phyloP scores from a whole-genome alignment of 768 basidiomycete species.

The Suillus placidus region DNA sequence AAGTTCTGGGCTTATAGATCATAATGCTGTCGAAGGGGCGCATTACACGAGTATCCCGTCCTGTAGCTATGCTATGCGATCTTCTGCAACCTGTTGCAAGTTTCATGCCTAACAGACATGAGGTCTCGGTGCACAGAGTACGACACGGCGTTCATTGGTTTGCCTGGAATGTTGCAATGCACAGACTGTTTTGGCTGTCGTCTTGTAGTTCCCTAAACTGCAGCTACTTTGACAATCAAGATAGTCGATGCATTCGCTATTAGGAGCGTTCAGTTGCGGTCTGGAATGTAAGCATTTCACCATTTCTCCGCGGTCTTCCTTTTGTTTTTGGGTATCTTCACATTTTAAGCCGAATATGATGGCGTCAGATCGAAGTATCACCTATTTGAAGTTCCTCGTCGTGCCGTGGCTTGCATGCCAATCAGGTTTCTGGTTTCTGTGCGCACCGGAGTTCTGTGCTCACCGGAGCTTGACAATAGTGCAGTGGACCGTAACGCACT shows the following conservation, averaged over 20 bases:
- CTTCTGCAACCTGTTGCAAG: background rate
- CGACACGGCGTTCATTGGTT: conserved; percentile 5
- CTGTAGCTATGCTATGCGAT: background rate
- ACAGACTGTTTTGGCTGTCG: background rate
- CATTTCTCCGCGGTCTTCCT: conserved; percentile 4
- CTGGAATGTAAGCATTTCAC: background rate
- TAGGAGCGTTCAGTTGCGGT: background rate
- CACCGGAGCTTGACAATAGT: background rate
- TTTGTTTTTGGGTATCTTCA: background rate
- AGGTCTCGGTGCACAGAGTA: conserved; percentile 6
- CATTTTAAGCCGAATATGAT: background rate
- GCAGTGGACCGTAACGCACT: background rate
- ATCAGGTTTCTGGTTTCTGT: background rate
- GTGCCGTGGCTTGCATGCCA: background rate
- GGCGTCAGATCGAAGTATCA: background rate
- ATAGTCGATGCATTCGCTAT: background rate
- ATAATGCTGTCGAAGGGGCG: conserved; percentile 7
- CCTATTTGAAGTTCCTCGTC: background rate
- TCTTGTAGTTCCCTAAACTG: background rate
- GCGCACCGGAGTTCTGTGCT: background rate
- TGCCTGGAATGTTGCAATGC: background rate
- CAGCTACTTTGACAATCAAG: background rate
- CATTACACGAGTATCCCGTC: conserved; percentile 4
- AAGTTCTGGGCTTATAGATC: conserved; percentile 5
- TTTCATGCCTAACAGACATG: conserved; percentile 1